Conservation (phyloP, 148 eudicot species). For the Persicaria maculosa region DNA sequence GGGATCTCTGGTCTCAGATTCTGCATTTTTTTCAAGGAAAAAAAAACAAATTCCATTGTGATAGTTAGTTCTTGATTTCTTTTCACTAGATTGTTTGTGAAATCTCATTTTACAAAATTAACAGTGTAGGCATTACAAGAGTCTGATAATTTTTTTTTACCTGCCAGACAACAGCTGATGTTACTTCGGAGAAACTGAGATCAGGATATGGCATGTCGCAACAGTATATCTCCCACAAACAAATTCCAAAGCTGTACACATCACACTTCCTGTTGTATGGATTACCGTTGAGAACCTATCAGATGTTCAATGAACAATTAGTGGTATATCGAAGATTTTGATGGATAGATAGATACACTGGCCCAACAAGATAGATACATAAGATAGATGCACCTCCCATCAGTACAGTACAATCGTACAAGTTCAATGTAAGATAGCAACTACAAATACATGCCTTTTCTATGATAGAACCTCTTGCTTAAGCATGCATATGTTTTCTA, state of each 20-base stretch:
- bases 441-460: too few species aligned
- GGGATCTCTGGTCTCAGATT: constrained; percentile 91
- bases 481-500: too few species aligned
- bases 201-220: constrained; percentile 96
- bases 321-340: neutral
- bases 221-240: constrained; percentile 91
- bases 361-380: neutral
- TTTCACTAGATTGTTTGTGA: neutral
- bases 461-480: too few species aligned
- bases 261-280: constrained; percentile 81
- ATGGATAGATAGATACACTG: neutral
- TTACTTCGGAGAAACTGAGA: constrained; percentile 87
- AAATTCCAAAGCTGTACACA: constrained; percentile 81
- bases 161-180: constrained; percentile 88
- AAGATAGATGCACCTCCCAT: too few species aligned
- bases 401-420: too few species aligned
- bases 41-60: neutral
- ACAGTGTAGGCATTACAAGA: neutral
- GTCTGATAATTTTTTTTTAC: constrained; percentile 21
- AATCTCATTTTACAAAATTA: neutral
- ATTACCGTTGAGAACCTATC: constrained; percentile 73
- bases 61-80: neutral
- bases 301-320: constrained; percentile 5
- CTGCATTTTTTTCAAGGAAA: constrained; percentile 25
- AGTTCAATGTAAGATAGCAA: too few species aligned